Conservation (phyloP, 768 basidiomycete species). For the Auricularia cornea region DNA sequence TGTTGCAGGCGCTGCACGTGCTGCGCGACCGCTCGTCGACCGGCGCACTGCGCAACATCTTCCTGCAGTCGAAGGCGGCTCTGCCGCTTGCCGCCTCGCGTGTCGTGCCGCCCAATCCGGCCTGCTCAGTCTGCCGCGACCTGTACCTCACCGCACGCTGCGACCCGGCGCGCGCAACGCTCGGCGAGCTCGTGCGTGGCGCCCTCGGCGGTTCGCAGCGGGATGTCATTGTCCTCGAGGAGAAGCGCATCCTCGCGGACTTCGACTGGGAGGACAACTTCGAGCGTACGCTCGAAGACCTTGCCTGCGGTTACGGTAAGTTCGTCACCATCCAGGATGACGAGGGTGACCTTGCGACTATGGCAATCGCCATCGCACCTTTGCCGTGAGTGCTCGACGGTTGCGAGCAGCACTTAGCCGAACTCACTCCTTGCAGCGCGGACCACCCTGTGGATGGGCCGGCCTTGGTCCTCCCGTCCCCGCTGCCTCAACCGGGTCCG, state of each 20-base stretch:
- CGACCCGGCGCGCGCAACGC: constrained; percentile 57
- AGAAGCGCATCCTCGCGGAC: constrained; percentile 77
- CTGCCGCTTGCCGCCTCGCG: constrained; percentile 69
- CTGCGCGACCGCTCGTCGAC: constrained; percentile 46
- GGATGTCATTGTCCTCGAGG: constrained; percentile 83
- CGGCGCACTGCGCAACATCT: constrained; percentile 60
- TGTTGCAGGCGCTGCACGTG: constrained; percentile 83
- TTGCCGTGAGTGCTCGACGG: constrained; percentile 52
- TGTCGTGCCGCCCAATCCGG: constrained; percentile 60
- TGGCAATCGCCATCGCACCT: constrained; percentile 58
- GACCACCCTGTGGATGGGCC: constrained; percentile 45
- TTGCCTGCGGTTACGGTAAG: constrained; percentile 74
- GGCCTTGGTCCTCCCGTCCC: constrained; percentile 55
- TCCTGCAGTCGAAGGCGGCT: constrained; percentile 66
- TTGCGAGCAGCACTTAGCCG: background rate
- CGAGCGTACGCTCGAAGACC: constrained; percentile 68
- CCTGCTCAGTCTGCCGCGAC: constrained; percentile 82
- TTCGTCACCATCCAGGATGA: constrained; percentile 88
- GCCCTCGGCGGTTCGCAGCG: constrained; percentile 49
- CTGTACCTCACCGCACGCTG: constrained; percentile 68
- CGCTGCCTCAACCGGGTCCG: constrained; percentile 47
- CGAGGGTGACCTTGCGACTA: constrained; percentile 64
- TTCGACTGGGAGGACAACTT: constrained; percentile 92
- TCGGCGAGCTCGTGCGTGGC: constrained; percentile 65
- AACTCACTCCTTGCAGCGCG: constrained; percentile 29